Evolutionary conservation across 768 basidiomycete species (phyloP).

Genomic region (Mycena sanguinolenta): DNA sequence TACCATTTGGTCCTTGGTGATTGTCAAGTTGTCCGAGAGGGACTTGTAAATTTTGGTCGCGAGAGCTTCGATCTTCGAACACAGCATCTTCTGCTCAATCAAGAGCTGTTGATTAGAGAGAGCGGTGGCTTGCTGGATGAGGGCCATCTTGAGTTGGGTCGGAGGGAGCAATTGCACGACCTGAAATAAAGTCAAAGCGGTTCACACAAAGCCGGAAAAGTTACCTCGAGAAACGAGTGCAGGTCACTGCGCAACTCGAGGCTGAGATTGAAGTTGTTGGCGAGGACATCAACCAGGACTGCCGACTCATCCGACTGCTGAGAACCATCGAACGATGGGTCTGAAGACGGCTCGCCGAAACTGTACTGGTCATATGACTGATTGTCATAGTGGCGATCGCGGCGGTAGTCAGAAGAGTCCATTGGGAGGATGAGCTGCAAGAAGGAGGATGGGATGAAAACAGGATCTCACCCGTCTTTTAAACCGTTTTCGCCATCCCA

Average conservation of each 20-base stretch:
- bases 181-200: background rate
- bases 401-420: background rate
- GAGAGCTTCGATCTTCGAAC: background rate
- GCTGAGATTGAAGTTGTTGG: conserved; percentile 10
- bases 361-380: background rate
- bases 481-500: background rate
- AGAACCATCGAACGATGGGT: background rate
- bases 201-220: background rate
- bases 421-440: background rate
- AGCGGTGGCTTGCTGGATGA: conserved; percentile 9
- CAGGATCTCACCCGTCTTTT: conserved; percentile 4
- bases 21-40: background rate
- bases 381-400: background rate
- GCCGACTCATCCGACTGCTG: no score
- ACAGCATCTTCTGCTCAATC: background rate
- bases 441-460: no score
- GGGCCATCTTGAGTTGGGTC: background rate
- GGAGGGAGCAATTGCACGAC: background rate
- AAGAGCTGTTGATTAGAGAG: conserved; percentile 2
- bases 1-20: conserved; percentile 10
- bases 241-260: conserved; percentile 4
- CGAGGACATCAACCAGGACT: conserved; percentile 3
- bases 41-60: background rate
- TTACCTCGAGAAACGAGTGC: conserved; percentile 12
- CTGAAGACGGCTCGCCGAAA: background rate